phyloP scores from a whole-genome alignment of 1,284 basidiomycete genomes.

The Rugosomyces carneus region DNA sequence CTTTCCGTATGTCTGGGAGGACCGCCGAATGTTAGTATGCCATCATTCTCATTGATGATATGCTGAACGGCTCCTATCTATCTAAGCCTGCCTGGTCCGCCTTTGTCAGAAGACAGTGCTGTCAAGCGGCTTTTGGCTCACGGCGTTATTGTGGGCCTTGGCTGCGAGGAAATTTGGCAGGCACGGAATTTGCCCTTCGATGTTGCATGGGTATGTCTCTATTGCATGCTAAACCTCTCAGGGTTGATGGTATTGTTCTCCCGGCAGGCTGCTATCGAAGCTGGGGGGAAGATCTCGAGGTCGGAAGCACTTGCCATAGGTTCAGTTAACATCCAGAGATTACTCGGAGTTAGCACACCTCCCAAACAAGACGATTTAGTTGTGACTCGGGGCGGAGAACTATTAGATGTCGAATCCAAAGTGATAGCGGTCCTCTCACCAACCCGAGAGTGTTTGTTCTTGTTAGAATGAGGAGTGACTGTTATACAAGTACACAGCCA shows the following conservation, averaged over 20 bases:
- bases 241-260: not conserved
- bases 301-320: constrained; percentile 54
- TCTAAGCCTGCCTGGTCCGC: constrained; percentile 55
- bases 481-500: constrained; percentile 1
- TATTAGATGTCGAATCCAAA: constrained; percentile 54
- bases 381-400: constrained; percentile 49
- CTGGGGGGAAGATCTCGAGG: constrained; percentile 40
- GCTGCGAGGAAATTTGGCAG: constrained; percentile 59
- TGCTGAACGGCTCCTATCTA: not conserved
- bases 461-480: constrained; percentile 3
- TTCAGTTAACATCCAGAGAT: constrained; percentile 54
- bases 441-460: constrained; percentile 29
- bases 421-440: constrained; percentile 55
- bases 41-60: not conserved
- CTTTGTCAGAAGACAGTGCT: constrained; percentile 61
- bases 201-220: constrained; percentile 52
- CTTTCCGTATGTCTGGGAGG: constrained; percentile 63
- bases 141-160: constrained; percentile 74
- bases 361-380: constrained; percentile 47
- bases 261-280: constrained; percentile 33
- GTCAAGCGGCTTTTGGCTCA: constrained; percentile 57
- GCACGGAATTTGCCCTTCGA: constrained; percentile 70
- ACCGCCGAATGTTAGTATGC: constrained; percentile 44
- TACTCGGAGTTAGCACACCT: constrained; percentile 35
- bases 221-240: not conserved